These are phyloP conservation scores for Sicyos baderoa DNA, from an alignment of 306 rosid species.

Conservation along the genomic window DNA sequence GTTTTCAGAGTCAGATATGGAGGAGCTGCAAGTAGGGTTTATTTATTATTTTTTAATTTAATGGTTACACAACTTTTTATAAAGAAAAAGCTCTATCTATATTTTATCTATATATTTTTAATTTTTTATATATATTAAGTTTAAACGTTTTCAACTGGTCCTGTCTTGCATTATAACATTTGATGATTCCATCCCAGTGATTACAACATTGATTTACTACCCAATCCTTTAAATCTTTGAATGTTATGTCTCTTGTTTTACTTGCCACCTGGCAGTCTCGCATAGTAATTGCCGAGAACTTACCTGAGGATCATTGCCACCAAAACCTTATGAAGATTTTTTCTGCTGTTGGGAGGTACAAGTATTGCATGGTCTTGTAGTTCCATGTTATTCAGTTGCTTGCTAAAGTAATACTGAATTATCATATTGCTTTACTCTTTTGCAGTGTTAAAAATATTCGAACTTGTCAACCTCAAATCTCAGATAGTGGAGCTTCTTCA, in stretches of 20 bases:
- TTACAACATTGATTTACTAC: not conserved
- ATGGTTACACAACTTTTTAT: not conserved
- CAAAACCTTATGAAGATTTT: conserved; percentile 93
- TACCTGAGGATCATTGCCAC: conserved; percentile 99
- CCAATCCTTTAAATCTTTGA: conserved; percentile 17
- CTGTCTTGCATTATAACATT: not conserved
- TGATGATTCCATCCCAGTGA: not conserved
- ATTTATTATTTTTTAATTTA: not conserved
- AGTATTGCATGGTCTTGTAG: conserved; percentile 1
- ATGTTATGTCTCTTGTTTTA: conserved; percentile 17
- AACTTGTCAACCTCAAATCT: conserved; percentile 85
- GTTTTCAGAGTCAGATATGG: conserved; percentile 67
- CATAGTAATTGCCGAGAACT: conserved; percentile 84
- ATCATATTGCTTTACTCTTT: conserved; percentile 20
- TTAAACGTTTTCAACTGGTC: not conserved
- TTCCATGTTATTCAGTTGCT: not conserved
- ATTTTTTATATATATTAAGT: no score
- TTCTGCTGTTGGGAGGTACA: conserved; percentile 88
- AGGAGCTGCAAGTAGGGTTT: conserved; percentile 75
- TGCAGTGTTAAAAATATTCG: conserved; percentile 89
- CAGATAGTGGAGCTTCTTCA: conserved; percentile 58
- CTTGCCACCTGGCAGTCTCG: conserved; percentile 51
- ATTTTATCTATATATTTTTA: no score
- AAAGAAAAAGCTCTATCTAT: not conserved
- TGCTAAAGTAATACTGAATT: conserved; percentile 9